These are phyloP conservation scores for Periconia sp. DNA, from an alignment of 2,329 filamentous ascomycete genomes.

Conservation along the genomic window DNA sequence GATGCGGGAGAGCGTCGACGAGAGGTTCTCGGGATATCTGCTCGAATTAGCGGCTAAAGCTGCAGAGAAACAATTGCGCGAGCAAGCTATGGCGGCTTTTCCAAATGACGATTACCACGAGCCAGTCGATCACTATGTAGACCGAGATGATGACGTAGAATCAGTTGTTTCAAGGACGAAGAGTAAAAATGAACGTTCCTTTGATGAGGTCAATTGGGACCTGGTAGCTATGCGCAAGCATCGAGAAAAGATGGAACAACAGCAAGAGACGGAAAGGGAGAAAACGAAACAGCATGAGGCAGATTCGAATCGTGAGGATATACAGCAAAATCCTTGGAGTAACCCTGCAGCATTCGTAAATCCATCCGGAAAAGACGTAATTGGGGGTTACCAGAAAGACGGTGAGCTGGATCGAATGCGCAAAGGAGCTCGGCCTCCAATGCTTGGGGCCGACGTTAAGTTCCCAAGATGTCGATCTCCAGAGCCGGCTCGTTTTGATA, in stretches of 20 bases:
- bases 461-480: slow-evolving; percentile 86
- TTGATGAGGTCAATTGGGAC: slow-evolving; percentile 72
- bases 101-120: slow-evolving; percentile 73
- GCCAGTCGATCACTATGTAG: slow-evolving; percentile 74
- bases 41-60: slow-evolving; percentile 80
- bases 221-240: slow-evolving; percentile 82
- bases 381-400: slow-evolving; percentile 42
- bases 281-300: slow-evolving; percentile 40
- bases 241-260: slow-evolving; percentile 67
- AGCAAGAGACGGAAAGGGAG: slow-evolving; percentile 35
- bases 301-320: slow-evolving; percentile 41
- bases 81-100: slow-evolving; percentile 77
- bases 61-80: slow-evolving; percentile 79
- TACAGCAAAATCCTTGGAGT: slow-evolving; percentile 44
- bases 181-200: slow-evolving; percentile 65
- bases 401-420: slow-evolving; percentile 60
- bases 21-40: slow-evolving; percentile 76
- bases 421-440: slow-evolving; percentile 73
- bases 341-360: slow-evolving; percentile 41
- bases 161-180: slow-evolving; percentile 19
- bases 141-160: slow-evolving; percentile 60
- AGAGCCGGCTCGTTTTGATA: slow-evolving; percentile 82
- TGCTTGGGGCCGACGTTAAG: slow-evolving; percentile 81
- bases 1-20: slow-evolving; percentile 71
- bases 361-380: slow-evolving; percentile 28